Evolutionary conservation across 345 rosid genomes (phyloP), one percentile per base, ranked within the genome.

Genomic region (Dovyalis caffra): DNA sequence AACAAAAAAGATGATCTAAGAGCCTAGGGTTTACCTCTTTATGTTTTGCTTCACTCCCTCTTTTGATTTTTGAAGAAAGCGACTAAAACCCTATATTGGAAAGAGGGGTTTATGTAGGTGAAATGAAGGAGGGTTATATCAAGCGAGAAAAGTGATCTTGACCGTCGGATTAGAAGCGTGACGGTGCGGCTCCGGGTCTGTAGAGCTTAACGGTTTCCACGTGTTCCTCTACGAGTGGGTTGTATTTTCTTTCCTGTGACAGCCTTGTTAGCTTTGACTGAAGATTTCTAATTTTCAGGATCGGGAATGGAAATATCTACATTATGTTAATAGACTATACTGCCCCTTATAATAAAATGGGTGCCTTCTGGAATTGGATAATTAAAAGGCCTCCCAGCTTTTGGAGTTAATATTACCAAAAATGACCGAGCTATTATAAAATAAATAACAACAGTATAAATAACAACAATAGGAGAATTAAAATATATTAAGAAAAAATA

Each of bases 51-150:
- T 69, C 11, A 20, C 29, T 34, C 35, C 37, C 12, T 16, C 67
- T 4, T 37, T 18, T 12, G 16, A 12, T 18, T 60, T 0, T 15
- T 14, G 20, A 45, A 1, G 16, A 6, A 7, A 26, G 37, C 26
- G 31, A 63, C 53, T 18, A 47, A 76, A 76, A 76, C 79, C 79
- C 70, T 69, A 63, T 2, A 0, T 40, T 3, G 8, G 45, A 31
- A 29, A n/a, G 8, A 8, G 68, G 73, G 78, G 71, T 75, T 75
- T 66, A 25, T 51, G 71, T 2, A 21, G 53, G 63, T 8, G 6
- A 8, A 14, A 26, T 16, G 28, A 16, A 23, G 31, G 18, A 49
- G 34, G 35, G 0, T 57, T 75, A 40, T 76, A 69, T 0, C 10
- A 69, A 18, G 28, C 34, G 15, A 5, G 25, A 23, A 31, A 62